Evolutionary conservation across 306 rosid genomes (phyloP).

Genomic region (Fragaria vesca): DNA sequence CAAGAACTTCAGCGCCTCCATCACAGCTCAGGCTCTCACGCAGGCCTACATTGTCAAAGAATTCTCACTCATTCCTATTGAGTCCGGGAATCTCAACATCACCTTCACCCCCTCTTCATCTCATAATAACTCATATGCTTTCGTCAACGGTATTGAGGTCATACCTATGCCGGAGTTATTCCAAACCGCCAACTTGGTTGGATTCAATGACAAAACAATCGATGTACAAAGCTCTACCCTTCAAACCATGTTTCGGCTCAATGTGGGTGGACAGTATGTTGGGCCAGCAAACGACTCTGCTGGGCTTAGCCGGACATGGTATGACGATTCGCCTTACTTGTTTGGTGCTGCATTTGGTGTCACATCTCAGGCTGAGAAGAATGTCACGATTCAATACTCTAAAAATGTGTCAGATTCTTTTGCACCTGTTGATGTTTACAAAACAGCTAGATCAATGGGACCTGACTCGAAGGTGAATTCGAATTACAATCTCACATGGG

Average conservation of each 20-base stretch:
- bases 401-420: conserved; percentile 21
- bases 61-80: conserved; percentile 30
- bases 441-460: conserved; percentile 46
- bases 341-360: conserved; percentile 34
- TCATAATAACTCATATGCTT: conserved; percentile 33
- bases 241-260: conserved; percentile 49
- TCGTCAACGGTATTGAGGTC: conserved; percentile 46
- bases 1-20: conserved; percentile 39
- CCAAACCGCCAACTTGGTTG: conserved; percentile 18
- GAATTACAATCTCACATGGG: conserved; percentile 48
- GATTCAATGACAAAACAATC: conserved; percentile 12
- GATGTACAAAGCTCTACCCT: conserved; percentile 25
- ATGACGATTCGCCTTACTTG: conserved; percentile 40
- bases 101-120: conserved; percentile 37
- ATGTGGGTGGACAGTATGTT: conserved; percentile 44
- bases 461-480: conserved; percentile 17
- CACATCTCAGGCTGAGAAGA: conserved; percentile 24
- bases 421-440: conserved; percentile 42
- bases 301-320: conserved; percentile 40
- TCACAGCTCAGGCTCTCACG: conserved; percentile 37
- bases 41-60: conserved; percentile 45
- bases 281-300: conserved; percentile 38
- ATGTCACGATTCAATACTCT: conserved; percentile 31
- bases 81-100: conserved; percentile 30
- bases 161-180: conserved; percentile 44